Conservation (phyloP, 2,329 filamentous ascomycete genomes). For the Chrysoporthe austroafricana region DNA sequence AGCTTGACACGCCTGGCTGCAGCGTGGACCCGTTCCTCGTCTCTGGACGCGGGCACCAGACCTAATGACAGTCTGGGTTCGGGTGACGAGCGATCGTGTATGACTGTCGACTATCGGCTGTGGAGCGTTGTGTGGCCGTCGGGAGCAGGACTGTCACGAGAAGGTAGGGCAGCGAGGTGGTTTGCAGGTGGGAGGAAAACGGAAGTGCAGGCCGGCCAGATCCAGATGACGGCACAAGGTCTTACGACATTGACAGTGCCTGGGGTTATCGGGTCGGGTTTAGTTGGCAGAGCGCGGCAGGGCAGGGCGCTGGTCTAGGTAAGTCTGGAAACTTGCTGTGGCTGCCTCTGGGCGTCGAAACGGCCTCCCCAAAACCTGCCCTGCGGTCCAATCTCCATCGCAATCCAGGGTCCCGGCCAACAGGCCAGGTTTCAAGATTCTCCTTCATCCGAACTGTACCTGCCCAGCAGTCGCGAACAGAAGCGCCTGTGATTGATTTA, state of each 20-base stretch:
- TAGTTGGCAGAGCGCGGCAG: slow-evolving; percentile 2
- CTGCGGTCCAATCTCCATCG: background rate
- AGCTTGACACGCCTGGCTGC: slow-evolving; percentile 9
- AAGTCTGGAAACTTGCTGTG: background rate
- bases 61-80: background rate
- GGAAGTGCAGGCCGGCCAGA: slow-evolving; percentile 12
- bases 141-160: background rate
- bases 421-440: slow-evolving; percentile 25
- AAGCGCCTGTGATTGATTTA: slow-evolving; percentile 13
- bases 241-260: slow-evolving; percentile 24
- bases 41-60: background rate
- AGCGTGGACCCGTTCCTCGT: background rate
- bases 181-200: slow-evolving; percentile 12
- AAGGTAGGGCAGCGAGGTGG: slow-evolving; percentile 1
- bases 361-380: background rate
- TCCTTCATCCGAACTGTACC: background rate
- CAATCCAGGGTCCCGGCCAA: background rate
- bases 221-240: slow-evolving; percentile 27
- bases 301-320: slow-evolving; percentile 4
- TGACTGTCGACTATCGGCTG: background rate
- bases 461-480: background rate
- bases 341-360: background rate
- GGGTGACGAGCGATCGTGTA: background rate
- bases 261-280: background rate
- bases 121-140: background rate